phyloP scores from a whole-genome alignment of 805 yeast genomes.

The Komagataella kurtzmanii region DNA sequence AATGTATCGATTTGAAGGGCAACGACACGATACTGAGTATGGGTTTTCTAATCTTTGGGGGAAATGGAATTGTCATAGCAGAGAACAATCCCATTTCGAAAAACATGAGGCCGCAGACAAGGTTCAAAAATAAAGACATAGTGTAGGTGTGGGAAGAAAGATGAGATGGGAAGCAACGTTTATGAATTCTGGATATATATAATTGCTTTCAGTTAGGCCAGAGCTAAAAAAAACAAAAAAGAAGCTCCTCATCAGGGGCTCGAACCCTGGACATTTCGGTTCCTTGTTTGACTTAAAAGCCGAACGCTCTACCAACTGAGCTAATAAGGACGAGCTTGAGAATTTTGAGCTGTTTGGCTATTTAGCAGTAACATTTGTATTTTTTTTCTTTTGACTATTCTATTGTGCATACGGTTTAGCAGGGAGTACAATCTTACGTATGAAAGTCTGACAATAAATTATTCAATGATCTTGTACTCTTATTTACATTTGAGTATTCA shows the following conservation, averaged over 20 bases:
- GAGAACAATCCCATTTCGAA: conserved; percentile 69
- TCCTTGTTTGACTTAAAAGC: conserved; percentile 27
- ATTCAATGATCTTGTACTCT: too few species aligned
- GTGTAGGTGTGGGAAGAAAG: not conserved
- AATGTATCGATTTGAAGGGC: conserved; percentile 59
- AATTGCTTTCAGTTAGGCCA: not conserved
- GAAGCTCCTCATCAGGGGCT: conserved; percentile 42
- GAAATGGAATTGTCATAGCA: conserved; percentile 74
- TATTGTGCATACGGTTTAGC: too few species aligned
- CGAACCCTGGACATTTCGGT: conserved; percentile 53
- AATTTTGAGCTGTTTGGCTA: too few species aligned
- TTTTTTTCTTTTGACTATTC: too few species aligned
- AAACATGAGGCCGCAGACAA: not conserved
- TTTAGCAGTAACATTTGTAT: too few species aligned
- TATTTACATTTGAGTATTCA: too few species aligned
- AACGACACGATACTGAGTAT: conserved; percentile 47
- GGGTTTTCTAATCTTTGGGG: conserved; percentile 58
- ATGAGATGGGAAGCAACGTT: not conserved
- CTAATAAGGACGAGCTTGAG: conserved; percentile 26
- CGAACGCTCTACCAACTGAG: conserved; percentile 65
- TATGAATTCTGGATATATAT: too few species aligned
- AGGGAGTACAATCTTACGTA: too few species aligned
- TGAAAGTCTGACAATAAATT: too few species aligned
- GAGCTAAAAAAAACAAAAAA: conserved; percentile 2
- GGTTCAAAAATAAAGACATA: not conserved